Evolutionary conservation across 2,329 filamentous ascomycete genomes (phyloP), one percentile per base, ranked within the genome.

Genomic region (Neonectria neomacrospora): DNA sequence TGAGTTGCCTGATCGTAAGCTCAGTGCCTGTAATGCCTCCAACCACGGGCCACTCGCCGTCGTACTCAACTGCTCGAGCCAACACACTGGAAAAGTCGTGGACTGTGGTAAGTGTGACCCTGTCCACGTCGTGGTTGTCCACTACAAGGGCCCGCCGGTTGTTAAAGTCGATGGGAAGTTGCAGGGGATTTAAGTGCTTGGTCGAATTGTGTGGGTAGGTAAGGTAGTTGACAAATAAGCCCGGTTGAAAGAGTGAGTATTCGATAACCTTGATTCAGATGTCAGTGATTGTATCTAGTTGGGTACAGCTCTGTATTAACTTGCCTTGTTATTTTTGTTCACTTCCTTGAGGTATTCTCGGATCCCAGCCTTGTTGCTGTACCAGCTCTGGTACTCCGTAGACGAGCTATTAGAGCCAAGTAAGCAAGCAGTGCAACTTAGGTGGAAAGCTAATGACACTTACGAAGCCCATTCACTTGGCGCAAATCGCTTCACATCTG

Each of bases 381-480:
- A 39, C 37, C 37, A 39, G 37, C 9, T 10, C n/a, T 18, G 6
- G 37, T 39, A 10, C 9, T 39, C n/a, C 16, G 18, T 12, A 18
- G 37, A n/a, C 16, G 32, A 39, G 7, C 37, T 18, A 3, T 18
- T 9, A n/a, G 7, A n/a, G n/a, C 37, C 5, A 30, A 30, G 7
- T 34, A 16, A 34, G 37, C 7, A 39, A 39, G 18, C 10, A 39
- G 37, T 1, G 37, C 8, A n/a, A 18, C 3, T 2, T 3, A 18
- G 8, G 8, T 39, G 5, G 10, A 34, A 39, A 7, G 16, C 14
- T 23, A n/a, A 37, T 14, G 26, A 12, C 39, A 63, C 67, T 72
- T 63, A 82, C 81, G 74, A 76, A 26, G 70, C 76, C 61, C 83
- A 90, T 66, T 91, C 88, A 44, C 85, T 86, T 3, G 87, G 86